Evolutionary conservation across 2,329 filamentous ascomycete genomes (phyloP).

Genomic region (Exophiala calicioides): DNA sequence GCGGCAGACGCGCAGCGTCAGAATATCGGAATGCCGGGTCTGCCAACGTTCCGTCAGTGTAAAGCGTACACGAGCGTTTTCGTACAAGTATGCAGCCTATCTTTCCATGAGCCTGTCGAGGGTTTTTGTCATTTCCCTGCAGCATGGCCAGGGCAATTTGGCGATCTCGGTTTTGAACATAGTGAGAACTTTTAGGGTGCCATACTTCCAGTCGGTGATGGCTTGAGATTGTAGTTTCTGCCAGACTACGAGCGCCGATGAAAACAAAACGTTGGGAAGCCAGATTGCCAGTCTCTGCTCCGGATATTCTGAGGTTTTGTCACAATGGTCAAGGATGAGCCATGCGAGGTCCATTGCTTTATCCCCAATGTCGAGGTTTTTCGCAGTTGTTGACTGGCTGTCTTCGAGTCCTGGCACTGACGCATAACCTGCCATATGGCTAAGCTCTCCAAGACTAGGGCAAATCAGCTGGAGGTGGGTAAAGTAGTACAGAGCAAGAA

Average conservation of each 20-base stretch:
- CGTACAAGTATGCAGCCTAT: too few species aligned
- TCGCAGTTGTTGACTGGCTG: too few species aligned
- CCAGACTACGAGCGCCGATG: conserved; percentile 13
- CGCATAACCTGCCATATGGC: conserved; percentile 9
- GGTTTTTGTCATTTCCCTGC: conserved; percentile 4
- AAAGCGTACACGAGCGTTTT: too few species aligned
- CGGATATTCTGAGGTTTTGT: not conserved
- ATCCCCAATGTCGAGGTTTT: conserved; percentile 4
- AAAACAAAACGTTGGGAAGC: conserved; percentile 9
- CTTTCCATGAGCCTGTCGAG: conserved; percentile 17
- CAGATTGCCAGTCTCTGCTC: conserved; percentile 5
- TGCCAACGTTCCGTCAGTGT: too few species aligned
- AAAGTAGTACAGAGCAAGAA: conserved; percentile 14
- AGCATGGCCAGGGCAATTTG: conserved; percentile 16
- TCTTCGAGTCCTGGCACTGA: too few species aligned
- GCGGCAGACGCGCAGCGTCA: too few species aligned
- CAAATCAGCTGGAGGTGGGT: conserved; percentile 10
- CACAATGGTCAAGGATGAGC: conserved; percentile 12
- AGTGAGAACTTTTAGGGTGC: conserved; percentile 9
- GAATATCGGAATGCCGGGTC: too few species aligned
- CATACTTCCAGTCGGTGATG: conserved; percentile 7
- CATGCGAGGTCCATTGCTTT: conserved; percentile 15
- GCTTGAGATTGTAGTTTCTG: conserved; percentile 4
- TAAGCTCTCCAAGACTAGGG: conserved; percentile 6
- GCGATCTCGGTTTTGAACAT: conserved; percentile 17